Base-by-base conservation (phyloP, 768 basidiomycete genomes). In the Rhizopogon roseolus region DNA sequence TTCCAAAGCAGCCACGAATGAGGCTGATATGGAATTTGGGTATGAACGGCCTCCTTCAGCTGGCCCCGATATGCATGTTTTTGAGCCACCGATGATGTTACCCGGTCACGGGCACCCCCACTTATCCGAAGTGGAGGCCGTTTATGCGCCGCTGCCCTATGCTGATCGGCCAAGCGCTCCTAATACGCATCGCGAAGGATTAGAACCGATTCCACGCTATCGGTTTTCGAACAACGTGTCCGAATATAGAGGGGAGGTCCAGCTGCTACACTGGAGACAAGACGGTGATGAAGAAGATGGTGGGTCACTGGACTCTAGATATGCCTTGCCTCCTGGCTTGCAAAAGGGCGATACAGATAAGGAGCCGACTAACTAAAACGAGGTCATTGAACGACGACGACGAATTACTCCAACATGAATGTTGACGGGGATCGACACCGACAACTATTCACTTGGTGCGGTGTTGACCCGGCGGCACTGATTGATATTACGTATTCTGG, bases 401-500 rank as follows among this genome's bases (percentile, higher is more conserved):
- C 22, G 22, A 22, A 1, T 22, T 22, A 22, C 22, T 22, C 22
- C 22, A 22, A 22, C 22, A 22, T 22, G 22, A 9, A 28, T 8
- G 36, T n/a, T 14, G 28, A 28, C 28, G 41, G 6, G 29, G 54
- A 55, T 55, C 34, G 54, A 28, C 54, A 37, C 13, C 38, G 29
- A 54, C 28, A 52, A 28, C 27, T 29, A 49, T 22, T 28, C 29
- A 53, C 51, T 46, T 22, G 43, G 28, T 16, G n/a, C 17, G 28
- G 41, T 44, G 43, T 37, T 39, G 52, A 49, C 46, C 45, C 29
- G 49, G 40, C 50, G 50, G 50, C 29, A 42, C 29, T 50, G 45
- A 39, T 46, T 43, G 41, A n/a, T 16, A 34, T 55, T 55, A 57
- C 56, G 54, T 57, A 40, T 55, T 45, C 14, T 43, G 37, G 41